Percentiles rank a stretch among this genome's conserved stretches.
phyloP scores from a whole-genome alignment of 1,284 basidiomycete genomes.

The Kwoniella shivajii region DNA sequence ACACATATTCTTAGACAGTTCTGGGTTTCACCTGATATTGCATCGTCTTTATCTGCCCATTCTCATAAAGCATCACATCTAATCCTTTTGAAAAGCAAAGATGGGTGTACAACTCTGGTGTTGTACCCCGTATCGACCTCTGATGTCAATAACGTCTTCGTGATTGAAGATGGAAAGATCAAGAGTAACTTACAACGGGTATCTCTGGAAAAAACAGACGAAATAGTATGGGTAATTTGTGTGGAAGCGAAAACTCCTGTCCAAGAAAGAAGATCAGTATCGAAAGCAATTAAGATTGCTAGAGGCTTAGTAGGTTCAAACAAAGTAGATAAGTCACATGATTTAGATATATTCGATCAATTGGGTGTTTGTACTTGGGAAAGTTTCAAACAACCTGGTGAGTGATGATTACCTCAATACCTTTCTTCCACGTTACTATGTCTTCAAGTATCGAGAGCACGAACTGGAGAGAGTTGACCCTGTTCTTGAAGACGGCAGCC shows the following conservation, averaged over 20 bases:
- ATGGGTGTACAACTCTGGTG: conserved; percentile 16
- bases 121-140: conserved; percentile 31
- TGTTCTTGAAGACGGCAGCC: not conserved
- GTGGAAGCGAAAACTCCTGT: conserved; percentile 4
- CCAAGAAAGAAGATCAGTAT: conserved; percentile 18
- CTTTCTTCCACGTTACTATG: not conserved
- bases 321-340: not conserved
- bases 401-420: conserved; percentile 1
- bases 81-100: conserved; percentile 17
- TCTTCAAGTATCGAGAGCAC: not conserved
- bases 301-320: conserved; percentile 19
- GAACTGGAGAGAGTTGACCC: not conserved
- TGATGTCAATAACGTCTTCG: conserved; percentile 22
- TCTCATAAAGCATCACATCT: conserved; percentile 15
- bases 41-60: conserved; percentile 6
- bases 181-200: conserved; percentile 19
- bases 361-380: conserved; percentile 31
- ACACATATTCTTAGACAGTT: conserved; percentile 23
- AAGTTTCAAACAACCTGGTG: conserved; percentile 19
- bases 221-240: conserved; percentile 22
- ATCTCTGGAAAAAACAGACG: conserved; percentile 1
- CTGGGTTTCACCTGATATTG: conserved; percentile 24
- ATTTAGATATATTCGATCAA: conserved; percentile 24
- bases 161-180: conserved; percentile 12
- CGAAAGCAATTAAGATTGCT: conserved; percentile 20